Evolutionary conservation across 345 rosid species (phyloP).

Genomic region (Salix brachista): DNA sequence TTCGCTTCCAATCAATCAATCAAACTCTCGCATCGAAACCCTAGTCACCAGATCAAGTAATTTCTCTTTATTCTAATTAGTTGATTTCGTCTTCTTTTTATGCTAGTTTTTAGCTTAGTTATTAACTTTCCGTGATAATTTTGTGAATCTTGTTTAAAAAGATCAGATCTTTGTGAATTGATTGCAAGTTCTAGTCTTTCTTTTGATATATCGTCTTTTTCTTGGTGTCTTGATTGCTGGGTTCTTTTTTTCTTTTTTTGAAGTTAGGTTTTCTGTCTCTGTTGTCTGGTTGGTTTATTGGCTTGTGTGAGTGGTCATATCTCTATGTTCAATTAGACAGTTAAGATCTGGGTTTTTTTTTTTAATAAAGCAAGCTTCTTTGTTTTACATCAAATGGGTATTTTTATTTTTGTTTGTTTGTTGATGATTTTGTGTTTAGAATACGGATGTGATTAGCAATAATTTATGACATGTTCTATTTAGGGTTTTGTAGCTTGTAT

Average conservation of each 20-base stretch:
- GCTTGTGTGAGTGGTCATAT: neutral
- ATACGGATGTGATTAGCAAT: neutral
- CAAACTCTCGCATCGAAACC: constrained; percentile 14
- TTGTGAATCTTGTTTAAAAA: neutral
- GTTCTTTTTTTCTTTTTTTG: neutral
- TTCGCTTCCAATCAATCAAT: neutral
- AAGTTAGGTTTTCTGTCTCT: neutral
- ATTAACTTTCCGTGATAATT: neutral
- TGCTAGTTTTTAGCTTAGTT: neutral
- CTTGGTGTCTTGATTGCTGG: neutral
- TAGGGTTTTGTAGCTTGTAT: neutral
- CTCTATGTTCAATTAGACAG: neutral
- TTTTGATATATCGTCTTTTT: neutral
- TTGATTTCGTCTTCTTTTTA: neutral
- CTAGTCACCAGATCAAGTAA: constrained; percentile 38
- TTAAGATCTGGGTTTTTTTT: neutral
- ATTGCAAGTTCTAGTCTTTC: neutral
- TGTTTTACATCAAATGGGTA: neutral
- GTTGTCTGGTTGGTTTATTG: neutral
- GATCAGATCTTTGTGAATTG: neutral
- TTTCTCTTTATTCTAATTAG: neutral
- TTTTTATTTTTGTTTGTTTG: neutral
- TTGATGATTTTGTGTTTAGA: neutral
- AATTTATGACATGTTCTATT: neutral
- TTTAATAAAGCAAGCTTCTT: neutral